These are phyloP conservation scores for Colletotrichum sp. DNA, from an alignment of 2,329 filamentous ascomycete genomes.

Conservation along the genomic window DNA sequence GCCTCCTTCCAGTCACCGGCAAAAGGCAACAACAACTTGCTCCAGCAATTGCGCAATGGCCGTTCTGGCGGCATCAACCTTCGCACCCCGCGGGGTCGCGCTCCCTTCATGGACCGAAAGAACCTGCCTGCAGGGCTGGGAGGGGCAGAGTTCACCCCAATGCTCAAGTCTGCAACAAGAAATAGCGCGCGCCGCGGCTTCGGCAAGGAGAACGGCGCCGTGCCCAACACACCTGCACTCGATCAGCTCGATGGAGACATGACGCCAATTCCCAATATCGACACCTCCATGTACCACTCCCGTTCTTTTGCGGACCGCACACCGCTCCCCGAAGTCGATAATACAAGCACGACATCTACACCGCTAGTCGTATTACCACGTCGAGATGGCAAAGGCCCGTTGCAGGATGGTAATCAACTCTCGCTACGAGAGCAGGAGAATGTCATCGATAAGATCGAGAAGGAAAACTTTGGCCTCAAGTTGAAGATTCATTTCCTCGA, in stretches of 20 bases:
- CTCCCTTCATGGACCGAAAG: conserved; percentile 72
- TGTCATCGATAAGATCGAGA: conserved; percentile 94
- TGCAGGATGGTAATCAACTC: conserved; percentile 88
- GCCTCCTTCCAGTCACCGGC: conserved; percentile 81
- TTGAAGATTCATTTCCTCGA: conserved; percentile 97
- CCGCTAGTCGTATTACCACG: conserved; percentile 75
- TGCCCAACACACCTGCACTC: conserved; percentile 72
- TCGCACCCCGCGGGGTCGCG: conserved; percentile 77
- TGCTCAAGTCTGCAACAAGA: conserved; percentile 81
- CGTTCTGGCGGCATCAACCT: conserved; percentile 61
- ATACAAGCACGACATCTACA: conserved; percentile 83
- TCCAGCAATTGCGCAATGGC: conserved; percentile 76
- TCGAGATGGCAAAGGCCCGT: conserved; percentile 66
- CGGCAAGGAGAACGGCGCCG: conserved; percentile 66
- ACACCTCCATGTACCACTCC: conserved; percentile 74
- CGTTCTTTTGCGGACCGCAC: conserved; percentile 72
- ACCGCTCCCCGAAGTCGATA: conserved; percentile 71
- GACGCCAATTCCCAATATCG: conserved; percentile 75
- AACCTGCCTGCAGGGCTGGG: conserved; percentile 71
- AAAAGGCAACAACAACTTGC: conserved; percentile 73
- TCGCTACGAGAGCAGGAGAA: conserved; percentile 95
- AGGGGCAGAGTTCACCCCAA: conserved; percentile 87
- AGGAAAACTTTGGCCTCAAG: conserved; percentile 97
- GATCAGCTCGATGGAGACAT: conserved; percentile 73
- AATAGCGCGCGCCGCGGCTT: conserved; percentile 69